Conservation (phyloP, 2,329 filamentous ascomycete genomes). For the Penicillium sp. region DNA sequence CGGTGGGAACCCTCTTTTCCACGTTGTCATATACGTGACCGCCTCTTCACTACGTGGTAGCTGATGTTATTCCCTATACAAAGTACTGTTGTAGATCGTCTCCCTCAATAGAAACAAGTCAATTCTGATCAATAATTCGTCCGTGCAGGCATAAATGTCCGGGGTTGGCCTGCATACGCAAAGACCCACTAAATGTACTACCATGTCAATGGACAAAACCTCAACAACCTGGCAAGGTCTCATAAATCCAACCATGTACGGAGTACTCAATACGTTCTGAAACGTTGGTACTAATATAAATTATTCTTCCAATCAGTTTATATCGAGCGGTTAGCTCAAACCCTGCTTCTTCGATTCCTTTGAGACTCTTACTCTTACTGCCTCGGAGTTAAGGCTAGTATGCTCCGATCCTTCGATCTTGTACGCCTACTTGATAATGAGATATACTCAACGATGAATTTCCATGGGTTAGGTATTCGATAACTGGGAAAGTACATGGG, state of each 20-base stretch:
- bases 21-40: slow-evolving; percentile 1
- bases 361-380: background rate
- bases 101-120: background rate
- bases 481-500: background rate
- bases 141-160: slow-evolving; percentile 5
- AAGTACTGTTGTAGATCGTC: background rate
- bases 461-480: background rate
- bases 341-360: background rate
- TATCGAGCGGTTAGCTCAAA: slow-evolving; percentile 1
- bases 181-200: slow-evolving; percentile 6
- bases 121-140: background rate
- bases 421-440: background rate
- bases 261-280: background rate
- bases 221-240: background rate
- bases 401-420: background rate
- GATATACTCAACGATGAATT: background rate
- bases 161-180: slow-evolving; percentile 3
- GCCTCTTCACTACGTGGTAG: background rate
- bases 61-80: background rate
- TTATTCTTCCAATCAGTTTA: background rate
- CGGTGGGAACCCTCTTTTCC: background rate
- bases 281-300: background rate
- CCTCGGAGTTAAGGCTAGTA: background rate
- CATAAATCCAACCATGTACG: background rate
- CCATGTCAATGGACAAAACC: slow-evolving; percentile 1